These are phyloP conservation scores for Golubevia sp. DNA, from an alignment of 1,284 basidiomycete species.

Conservation along the genomic window DNA sequence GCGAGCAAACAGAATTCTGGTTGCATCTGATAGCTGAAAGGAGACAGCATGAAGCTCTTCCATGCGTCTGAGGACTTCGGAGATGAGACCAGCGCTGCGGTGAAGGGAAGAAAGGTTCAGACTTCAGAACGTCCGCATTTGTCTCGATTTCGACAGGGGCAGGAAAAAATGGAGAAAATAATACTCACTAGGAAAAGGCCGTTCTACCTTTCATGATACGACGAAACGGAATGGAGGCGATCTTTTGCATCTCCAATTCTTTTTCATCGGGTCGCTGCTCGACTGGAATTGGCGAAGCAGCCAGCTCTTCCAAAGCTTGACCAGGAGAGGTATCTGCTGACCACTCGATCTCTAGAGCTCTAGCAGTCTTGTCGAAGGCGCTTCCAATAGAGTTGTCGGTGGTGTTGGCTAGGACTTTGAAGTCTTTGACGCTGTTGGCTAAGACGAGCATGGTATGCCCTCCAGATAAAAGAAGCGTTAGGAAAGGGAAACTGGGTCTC, in stretches of 20 bases:
- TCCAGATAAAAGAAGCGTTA: slow-evolving; percentile 52
- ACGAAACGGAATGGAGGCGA: slow-evolving; percentile 15
- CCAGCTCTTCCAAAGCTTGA: slow-evolving; percentile 39
- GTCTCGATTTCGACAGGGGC: no score
- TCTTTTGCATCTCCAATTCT: neutral
- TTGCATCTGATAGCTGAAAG: neutral
- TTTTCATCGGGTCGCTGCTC: slow-evolving; percentile 3
- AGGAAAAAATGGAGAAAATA: no score
- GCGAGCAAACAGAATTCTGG: slow-evolving; percentile 16
- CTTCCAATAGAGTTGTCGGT: slow-evolving; percentile 51
- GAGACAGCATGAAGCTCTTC: slow-evolving; percentile 3
- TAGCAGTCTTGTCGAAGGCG: slow-evolving; percentile 53
- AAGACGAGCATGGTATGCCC: slow-evolving; percentile 56
- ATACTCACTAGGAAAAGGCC: slow-evolving; percentile 41
- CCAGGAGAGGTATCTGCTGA: slow-evolving; percentile 26
- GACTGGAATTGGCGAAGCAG: no score
- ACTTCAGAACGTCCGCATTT: no score
- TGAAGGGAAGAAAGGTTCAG: neutral
- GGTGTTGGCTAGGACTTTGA: slow-evolving; percentile 41
- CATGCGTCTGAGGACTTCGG: slow-evolving; percentile 25
- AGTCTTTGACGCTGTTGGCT: slow-evolving; percentile 19
- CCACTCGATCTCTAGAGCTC: slow-evolving; percentile 43
- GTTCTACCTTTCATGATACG: slow-evolving; percentile 29
- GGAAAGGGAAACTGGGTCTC: slow-evolving; percentile 34
- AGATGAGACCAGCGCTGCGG: slow-evolving; percentile 40